Evolutionary conservation across 495 filamentous ascomycete species (phyloP), one percentile per base, ranked within the genome.

Genomic region (Friedmanniomyces simplex): DNA sequence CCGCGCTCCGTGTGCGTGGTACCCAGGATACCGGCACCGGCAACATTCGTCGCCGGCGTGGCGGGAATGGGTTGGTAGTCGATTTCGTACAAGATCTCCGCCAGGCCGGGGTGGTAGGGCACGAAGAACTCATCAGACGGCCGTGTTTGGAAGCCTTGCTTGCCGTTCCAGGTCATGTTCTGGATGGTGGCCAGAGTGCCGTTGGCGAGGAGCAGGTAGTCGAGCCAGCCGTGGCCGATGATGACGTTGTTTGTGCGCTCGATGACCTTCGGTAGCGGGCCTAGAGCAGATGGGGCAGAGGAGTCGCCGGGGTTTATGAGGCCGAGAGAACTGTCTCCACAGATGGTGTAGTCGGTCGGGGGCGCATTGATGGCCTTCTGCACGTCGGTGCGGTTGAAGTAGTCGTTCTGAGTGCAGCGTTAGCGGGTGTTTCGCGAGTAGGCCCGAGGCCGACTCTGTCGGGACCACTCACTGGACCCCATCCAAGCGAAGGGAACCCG

Each of bases 161-260:
- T 60, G 7, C 88, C 88, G 52, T 81, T 79, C 85, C 85, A 91
- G 0, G 86, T 90, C 84, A 90, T 87, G 68, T 90, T 91, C 63
- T 91, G 86, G 37, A 91, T 83, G 2, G 77, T 79, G 13, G 85
- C 70, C 0, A 91, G 73, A 0, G 82, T 81, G 11, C 87, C 85
- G 59, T 89, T 86, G 52, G 77, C 63, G 37, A 84, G 70, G 11
- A 88, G 73, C 18, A 82, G 69, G 65, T 80, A 77, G 64, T 86
- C 82, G 20, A 77, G 75, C 62, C 77, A 73, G 20, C 85, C 85
- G 63, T 88, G 83, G n/a, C 70, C 78, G 63, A 91, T 81, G 41
- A 88, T 73, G 20, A 84, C 82, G 41, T 82, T 80, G 37, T 86
- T 76, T 1, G 80, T 83, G 16, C 72, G 69, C 55, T 88, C 84